Base-by-base conservation (phyloP, 257 asterid genomes). In the Ilex asprella region DNA sequence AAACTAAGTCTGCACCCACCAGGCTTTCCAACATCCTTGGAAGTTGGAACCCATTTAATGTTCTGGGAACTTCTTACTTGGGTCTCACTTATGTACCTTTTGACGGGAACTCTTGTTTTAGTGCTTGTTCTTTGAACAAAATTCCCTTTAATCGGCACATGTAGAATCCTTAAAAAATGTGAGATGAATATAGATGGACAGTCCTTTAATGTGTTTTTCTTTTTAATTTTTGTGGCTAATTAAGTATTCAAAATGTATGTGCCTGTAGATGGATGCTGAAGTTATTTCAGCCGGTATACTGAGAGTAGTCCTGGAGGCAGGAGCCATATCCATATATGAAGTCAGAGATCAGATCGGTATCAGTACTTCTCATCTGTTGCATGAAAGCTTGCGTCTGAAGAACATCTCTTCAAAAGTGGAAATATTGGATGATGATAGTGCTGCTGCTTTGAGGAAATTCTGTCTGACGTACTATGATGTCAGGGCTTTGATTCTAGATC, bases 191-290 rank as follows among this genome's bases (percentile, higher is more conserved):
- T 16, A 64, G 54, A 46, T 52, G 29, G 30, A 16, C 7, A 3
- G 16, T 32, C 39, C 15, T n/a, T 11, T 16, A 2, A 27, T 27
- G 29, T 56, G 46, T 43, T 32, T n/a, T 29, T 30, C 27, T 3
- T 12, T 15, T 46, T 15, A 13, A 12, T n/a, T 43, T 56, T 41
- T 39, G 29, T 16, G 31, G 62, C 55, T 54, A 53, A 14, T 51
- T 59, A 50, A 63, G 31, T 55, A 50, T 51, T 35, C 16, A 55
- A 62, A 63, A 30, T 16, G 61, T 58, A 50, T 58, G 50, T 75
- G 35, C 52, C 55, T 63, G 69, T 84, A 91, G 95, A 91, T 88
- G 98, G 98, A 91, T 76, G 97, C 96, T 2, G 93, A 91, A 71
- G 93, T 90, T 67, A 88, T 91, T 55, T 84, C 93, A 55, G 96